These are phyloP conservation scores for Argentina anserina DNA, from an alignment of 306 rosid genomes.

Conservation along the genomic window DNA sequence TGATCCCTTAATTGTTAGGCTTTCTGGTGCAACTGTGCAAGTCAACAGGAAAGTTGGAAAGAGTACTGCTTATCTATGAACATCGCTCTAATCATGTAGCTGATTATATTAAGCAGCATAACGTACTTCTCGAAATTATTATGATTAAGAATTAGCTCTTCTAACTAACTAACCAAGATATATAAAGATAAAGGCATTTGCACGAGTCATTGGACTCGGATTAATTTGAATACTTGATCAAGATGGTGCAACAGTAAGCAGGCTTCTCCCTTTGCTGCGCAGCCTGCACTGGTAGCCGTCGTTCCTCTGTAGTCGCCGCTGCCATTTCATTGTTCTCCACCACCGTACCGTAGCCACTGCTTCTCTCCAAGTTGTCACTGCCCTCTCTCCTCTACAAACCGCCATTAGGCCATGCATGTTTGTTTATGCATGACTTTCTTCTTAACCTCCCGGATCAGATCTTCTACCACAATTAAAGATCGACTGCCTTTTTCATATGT, in stretches of 20 bases:
- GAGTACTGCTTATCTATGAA: slow-evolving; percentile 8
- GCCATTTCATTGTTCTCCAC: not conserved
- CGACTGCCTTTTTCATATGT: not conserved
- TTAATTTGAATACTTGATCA: not conserved
- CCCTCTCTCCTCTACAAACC: not conserved
- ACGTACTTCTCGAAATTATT: not conserved
- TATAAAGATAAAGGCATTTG: not conserved
- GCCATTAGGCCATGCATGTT: not conserved
- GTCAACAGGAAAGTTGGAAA: slow-evolving; percentile 31
- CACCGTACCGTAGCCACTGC: not conserved
- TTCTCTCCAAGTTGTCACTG: not conserved
- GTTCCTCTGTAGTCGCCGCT: not conserved
- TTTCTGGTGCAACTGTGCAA: slow-evolving; percentile 31
- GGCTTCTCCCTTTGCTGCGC: not conserved
- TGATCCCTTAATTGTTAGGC: slow-evolving; percentile 22
- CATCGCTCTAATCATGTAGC: slow-evolving; percentile 7
- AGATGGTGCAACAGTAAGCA: not conserved
- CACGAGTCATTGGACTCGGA: not conserved
- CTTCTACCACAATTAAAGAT: not conserved
- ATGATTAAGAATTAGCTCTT: not conserved
- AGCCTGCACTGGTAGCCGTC: not conserved
- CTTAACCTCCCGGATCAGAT: not conserved
- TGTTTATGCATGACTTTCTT: not conserved
- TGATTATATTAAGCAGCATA: not conserved
- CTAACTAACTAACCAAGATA: not conserved